Evolutionary conservation across 1,139 yeast species (phyloP).

Genomic region (Yamadazyma triangularis): DNA sequence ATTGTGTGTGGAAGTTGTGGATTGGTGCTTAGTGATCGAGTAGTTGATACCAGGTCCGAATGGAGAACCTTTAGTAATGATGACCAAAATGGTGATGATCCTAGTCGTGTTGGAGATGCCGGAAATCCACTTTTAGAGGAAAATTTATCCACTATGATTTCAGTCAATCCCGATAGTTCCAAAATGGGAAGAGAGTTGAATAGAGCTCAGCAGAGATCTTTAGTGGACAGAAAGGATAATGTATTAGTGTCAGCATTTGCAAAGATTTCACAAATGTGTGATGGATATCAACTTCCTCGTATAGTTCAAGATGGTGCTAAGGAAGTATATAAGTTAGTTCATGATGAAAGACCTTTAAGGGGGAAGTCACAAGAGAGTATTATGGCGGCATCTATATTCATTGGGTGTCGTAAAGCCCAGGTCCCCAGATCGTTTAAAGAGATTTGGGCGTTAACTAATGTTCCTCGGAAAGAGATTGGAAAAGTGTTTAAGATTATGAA

Average conservation of each 20-base stretch:
- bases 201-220: conserved; percentile 81
- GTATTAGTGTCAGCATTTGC: conserved; percentile 88
- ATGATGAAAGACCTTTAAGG: conserved; percentile 80
- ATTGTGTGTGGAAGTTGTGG: conserved; percentile 98
- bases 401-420: conserved; percentile 92
- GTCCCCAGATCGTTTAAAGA: conserved; percentile 96
- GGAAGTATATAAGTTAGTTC: conserved; percentile 88
- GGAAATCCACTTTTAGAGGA: conserved; percentile 92
- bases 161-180: conserved; percentile 74
- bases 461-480: conserved; percentile 92
- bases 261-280: conserved; percentile 92
- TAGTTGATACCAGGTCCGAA: conserved; percentile 94
- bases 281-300: conserved; percentile 90
- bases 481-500: conserved; percentile 81
- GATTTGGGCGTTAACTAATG: conserved; percentile 92
- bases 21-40: conserved; percentile 82
- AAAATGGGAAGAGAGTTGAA: conserved; percentile 81
- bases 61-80: conserved; percentile 98
- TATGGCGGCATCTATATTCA: conserved; percentile 93
- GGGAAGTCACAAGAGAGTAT: conserved; percentile 93
- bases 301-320: conserved; percentile 97
- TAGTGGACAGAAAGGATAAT: conserved; percentile 83
- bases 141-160: conserved; percentile 88
- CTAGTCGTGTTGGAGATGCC: conserved; percentile 99
- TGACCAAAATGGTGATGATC: conserved; percentile 97